Base-by-base conservation (phyloP, 768 basidiomycete genomes). In the Pleurotus tuber-regium region DNA sequence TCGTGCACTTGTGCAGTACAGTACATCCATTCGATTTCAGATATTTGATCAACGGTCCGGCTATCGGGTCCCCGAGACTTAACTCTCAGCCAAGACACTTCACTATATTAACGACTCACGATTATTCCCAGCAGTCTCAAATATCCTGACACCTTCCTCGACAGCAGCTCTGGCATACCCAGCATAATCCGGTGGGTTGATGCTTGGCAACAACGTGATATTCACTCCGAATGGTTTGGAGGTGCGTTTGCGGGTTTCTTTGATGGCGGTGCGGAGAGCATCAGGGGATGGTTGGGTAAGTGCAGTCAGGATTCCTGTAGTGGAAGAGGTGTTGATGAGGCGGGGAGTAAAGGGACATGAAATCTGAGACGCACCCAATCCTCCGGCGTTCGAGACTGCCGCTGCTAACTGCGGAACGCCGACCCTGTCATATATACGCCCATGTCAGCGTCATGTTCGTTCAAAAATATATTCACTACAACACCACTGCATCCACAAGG, bases 111-210 rank as follows among this genome's bases (percentile, higher is more conserved):
- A 30, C 24, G 12, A 61, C 87, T 57, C 60, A 92, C 91, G 90
- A 59, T 87, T 93, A 60, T 89, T 91, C 4, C 93, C 95, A 2
- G 94, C 94, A 0, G 94, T 97, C 73, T 97, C 94, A 61, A 94
- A 91, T 36, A 96, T 85, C 60, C 66, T 75, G n/a, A 96, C 79
- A 5, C 91, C 91, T 63, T 95, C 93, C 55, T 89, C 90, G 41
- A 93, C 81, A 7, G 92, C 87, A 6, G 76, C 91, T 29, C 84
- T 73, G 0, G 89, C 89, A 59, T 87, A 93, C 10, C 87, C 91
- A 47, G 79, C 84, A 62, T 98, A 96, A 59, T 94, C 91, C 2
- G 95, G 95, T 0, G 93, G 92, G 51, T 84, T 89, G 59, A 97
- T 96, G 26, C 80, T 82, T 0, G 95, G 94, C 19, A 96, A 74